Evolutionary conservation across 257 asterid species (phyloP).

Genomic region (Penstemon eatonii): DNA sequence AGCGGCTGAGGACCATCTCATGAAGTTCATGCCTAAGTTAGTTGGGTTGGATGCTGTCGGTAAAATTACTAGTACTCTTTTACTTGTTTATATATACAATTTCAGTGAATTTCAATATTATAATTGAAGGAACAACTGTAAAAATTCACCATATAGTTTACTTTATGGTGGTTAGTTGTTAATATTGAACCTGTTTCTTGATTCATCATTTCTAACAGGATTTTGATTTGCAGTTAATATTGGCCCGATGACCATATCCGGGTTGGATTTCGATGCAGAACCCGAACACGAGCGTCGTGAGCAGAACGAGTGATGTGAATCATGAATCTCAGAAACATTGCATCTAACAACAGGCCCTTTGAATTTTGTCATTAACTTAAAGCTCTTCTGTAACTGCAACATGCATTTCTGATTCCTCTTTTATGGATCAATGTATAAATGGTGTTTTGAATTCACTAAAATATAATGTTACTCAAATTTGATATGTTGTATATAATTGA

Average conservation of each 20-base stretch:
- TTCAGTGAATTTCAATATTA: not conserved
- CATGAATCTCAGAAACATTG: too few species aligned
- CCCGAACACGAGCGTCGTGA: constrained; percentile 36
- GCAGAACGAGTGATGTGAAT: constrained; percentile 17
- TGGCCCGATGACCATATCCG: constrained; percentile 78
- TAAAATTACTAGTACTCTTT: constrained; percentile 30
- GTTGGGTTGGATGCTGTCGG: constrained; percentile 92
- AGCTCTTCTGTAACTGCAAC: not conserved
- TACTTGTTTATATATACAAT: not conserved
- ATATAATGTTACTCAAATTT: too few species aligned
- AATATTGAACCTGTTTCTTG: not conserved
- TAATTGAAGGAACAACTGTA: not conserved
- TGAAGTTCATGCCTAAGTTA: constrained; percentile 89
- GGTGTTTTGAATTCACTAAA: not conserved
- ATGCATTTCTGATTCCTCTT: not conserved
- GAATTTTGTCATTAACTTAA: not conserved
- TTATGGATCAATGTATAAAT: not conserved
- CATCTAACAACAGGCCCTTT: not conserved
- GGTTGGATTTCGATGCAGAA: constrained; percentile 61
- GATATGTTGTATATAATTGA: too few species aligned
- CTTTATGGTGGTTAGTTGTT: not conserved
- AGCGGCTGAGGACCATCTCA: constrained; percentile 91
- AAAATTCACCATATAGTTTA: constrained; percentile 1
- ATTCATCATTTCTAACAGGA: constrained; percentile 25
- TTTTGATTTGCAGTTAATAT: constrained; percentile 64